phyloP scores from a whole-genome alignment of 176 grass and related monocot genomes.

The Pontederia paniculata region DNA sequence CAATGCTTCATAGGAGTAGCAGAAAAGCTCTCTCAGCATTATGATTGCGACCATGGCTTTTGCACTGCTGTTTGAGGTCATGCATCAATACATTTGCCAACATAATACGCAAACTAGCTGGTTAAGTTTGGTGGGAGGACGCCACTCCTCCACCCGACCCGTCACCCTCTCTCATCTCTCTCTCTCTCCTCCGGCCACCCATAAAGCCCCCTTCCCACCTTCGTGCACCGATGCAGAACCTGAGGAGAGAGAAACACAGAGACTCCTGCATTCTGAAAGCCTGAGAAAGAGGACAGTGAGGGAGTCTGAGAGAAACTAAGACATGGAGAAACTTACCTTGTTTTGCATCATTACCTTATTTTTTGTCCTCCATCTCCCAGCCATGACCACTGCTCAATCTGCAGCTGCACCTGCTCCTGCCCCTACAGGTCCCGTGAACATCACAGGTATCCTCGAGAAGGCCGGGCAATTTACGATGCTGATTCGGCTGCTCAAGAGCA shows the following conservation, averaged over 20 bases:
- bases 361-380: conserved; percentile 5
- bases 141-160: too few relatives aligned
- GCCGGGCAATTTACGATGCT: conserved; percentile 70
- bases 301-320: too few relatives aligned
- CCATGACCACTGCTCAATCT: conserved; percentile 13
- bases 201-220: too few relatives aligned
- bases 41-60: conserved; percentile 7
- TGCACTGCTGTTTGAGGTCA: neutral
- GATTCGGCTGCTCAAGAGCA: conserved; percentile 54
- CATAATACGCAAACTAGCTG: too few relatives aligned
- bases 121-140: too few relatives aligned
- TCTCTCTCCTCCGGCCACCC: too few relatives aligned
- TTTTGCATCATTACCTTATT: neutral
- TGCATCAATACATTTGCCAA: conserved; percentile 9
- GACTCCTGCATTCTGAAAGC: too few relatives aligned
- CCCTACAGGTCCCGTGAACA: conserved; percentile 49
- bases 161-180: too few relatives aligned
- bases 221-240: neutral
- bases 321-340: too few relatives aligned
- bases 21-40: neutral
- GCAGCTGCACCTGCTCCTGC: conserved; percentile 26
- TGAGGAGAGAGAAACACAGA: neutral
- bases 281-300: too few relatives aligned
- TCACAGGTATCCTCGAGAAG: conserved; percentile 70
- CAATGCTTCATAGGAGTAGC: neutral